Conservation (phyloP, 306 rosid genomes). For the Corylus americana region DNA sequence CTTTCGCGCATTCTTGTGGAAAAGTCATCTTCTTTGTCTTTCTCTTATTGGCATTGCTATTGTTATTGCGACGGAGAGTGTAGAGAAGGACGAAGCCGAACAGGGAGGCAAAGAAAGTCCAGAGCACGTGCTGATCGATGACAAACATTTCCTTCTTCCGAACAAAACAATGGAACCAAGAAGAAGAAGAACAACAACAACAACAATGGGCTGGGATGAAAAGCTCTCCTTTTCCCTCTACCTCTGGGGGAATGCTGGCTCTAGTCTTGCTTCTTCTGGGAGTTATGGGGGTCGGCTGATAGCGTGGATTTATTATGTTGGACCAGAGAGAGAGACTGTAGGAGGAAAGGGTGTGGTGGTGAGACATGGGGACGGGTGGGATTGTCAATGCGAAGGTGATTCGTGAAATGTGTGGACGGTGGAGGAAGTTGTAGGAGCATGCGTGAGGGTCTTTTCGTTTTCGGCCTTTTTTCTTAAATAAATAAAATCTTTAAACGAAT, state of each 20-base stretch:
- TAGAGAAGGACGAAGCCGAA: slow-evolving; percentile 28
- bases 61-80: slow-evolving; percentile 22
- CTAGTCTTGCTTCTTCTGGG: background rate
- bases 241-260: background rate
- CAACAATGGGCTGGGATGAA: background rate
- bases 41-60: background rate
- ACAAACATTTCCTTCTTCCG: slow-evolving; percentile 15
- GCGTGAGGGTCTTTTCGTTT: too few relatives aligned
- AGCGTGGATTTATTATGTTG: too few relatives aligned
- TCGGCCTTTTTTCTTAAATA: too few relatives aligned
- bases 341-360: too few relatives aligned
- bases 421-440: too few relatives aligned
- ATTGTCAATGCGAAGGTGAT: too few relatives aligned
- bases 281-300: too few relatives aligned
- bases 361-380: too few relatives aligned
- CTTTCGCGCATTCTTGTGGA: background rate
- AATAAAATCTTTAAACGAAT: too few relatives aligned
- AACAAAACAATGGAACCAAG: slow-evolving; percentile 9
- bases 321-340: too few relatives aligned
- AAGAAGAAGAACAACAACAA: background rate
- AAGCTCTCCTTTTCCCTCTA: background rate
- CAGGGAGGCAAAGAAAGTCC: slow-evolving; percentile 32
- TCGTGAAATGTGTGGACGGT: too few relatives aligned
- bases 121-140: slow-evolving; percentile 27
- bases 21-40: background rate